Evolutionary conservation across 129 eudicot genomes (phyloP).

Genomic region (Logfia minima): DNA sequence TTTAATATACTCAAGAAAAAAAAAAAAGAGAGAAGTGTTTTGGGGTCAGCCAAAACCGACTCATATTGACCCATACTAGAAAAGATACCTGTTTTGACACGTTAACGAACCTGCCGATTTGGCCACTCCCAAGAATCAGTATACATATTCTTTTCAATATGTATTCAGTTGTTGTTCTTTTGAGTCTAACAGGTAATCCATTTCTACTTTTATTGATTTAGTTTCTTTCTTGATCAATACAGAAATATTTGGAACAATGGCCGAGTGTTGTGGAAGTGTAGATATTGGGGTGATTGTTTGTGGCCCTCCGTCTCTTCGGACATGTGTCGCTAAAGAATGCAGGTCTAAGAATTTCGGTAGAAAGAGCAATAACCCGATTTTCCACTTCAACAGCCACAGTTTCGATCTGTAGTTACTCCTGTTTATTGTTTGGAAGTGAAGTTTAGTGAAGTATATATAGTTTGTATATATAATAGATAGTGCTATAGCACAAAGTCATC

Average conservation of each 20-base stretch:
- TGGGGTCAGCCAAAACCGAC: not conserved
- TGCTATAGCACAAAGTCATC: conserved; percentile 1
- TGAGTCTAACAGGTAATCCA: not conserved
- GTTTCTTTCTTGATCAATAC: conserved; percentile 23
- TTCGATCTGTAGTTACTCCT: conserved; percentile 61
- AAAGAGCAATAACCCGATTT: conserved; percentile 49
- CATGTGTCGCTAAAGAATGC: conserved; percentile 74
- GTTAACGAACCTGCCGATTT: not conserved
- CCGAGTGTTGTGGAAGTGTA: conserved; percentile 60
- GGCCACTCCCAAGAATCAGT: not conserved
- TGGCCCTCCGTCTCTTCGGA: conserved; percentile 69
- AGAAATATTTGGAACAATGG: conserved; percentile 56
- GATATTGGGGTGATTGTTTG: conserved; percentile 86
- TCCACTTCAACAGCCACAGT: conserved; percentile 88
- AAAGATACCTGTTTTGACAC: not conserved
- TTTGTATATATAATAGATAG: conserved; percentile 21
- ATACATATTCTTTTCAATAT: not conserved
- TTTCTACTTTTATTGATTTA: conserved; percentile 12
- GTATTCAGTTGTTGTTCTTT: not conserved
- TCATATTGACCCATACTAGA: not conserved
- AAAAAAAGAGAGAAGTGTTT: not conserved
- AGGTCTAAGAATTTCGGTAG: conserved; percentile 58
- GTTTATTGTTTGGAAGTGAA: conserved; percentile 14
- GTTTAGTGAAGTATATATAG: not conserved
- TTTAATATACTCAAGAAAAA: not conserved